Evolutionary conservation across 1,284 basidiomycete genomes (phyloP), one percentile per base, ranked within the genome.

Genomic region (Anthracocystis setariae): DNA sequence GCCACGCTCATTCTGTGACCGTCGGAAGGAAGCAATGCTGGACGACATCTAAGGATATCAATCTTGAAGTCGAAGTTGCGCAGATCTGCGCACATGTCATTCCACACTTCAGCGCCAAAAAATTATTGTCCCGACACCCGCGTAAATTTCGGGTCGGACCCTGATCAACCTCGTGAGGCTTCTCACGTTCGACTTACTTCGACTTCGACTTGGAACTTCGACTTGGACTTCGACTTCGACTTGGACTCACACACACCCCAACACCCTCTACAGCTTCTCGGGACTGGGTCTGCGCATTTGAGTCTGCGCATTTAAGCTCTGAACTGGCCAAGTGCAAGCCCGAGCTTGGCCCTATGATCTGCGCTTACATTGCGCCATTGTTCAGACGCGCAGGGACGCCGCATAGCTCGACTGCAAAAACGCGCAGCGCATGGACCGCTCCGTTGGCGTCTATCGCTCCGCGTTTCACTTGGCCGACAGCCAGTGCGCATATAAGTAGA

Each of bases 1-100:
- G 58, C 64, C 21, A 46, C 42, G 33, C 52, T 67, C 64, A 67
- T 67, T 25, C 21, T 35, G 33, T n/a, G n/a, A n/a, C n/a, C n/a
- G n/a, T n/a, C n/a, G n/a, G n/a, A n/a, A n/a, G n/a, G n/a, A n/a
- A n/a, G n/a, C n/a, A n/a, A n/a, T n/a, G n/a, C n/a, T n/a, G n/a
- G n/a, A n/a, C n/a, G n/a, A n/a, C n/a, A n/a, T n/a, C n/a, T n/a
- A 29, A 29, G 29, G 29, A 29, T 29, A 29, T 29, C 7, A 5
- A 29, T 29, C 29, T 18, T 23, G n/a, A 32, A 37, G 37, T 3
- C 4, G 35, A 21, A 23, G 43, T 2, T 27, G 48, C 17, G 20
- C 20, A 40, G 33, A 40, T 8, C 35, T 37, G 8, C 21, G n/a
- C 32, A 29, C 17, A 20, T 50, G 2, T 15, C 18, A 18, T 18